Percentiles rank a stretch among this genome's conserved stretches.
Conservation (phyloP, 176 grass and related monocot genomes). For the Themeda triandra region DNA sequence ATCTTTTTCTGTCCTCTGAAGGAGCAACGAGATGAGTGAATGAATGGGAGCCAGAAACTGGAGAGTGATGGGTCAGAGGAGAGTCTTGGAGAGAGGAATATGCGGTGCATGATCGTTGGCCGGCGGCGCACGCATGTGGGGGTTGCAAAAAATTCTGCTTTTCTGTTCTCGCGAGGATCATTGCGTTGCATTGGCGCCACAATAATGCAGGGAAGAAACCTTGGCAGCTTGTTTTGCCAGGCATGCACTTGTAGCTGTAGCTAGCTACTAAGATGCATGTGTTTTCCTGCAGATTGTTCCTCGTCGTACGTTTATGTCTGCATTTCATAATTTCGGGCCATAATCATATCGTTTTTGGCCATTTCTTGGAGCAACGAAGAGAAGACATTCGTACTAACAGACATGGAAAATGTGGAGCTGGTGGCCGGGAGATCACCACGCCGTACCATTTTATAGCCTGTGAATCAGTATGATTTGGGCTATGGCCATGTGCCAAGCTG, state of each 20-base stretch:
- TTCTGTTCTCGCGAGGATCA: background rate
- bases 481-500: conserved; percentile 12
- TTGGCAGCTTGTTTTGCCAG: conserved; percentile 27
- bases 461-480: background rate
- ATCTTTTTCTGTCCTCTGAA: background rate
- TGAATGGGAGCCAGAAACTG: background rate
- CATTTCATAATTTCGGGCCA: background rate
- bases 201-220: background rate
- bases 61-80: background rate
- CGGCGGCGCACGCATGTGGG: background rate
- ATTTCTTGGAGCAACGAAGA: background rate
- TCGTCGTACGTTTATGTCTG: background rate
- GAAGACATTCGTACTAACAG: background rate
- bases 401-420: conserved; percentile 10
- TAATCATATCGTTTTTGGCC: background rate
- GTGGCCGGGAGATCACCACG: background rate
- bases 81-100: background rate
- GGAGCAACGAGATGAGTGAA: background rate
- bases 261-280: conserved; percentile 4
- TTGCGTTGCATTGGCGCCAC: background rate
- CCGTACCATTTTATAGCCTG: conserved; percentile 18
- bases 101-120: background rate
- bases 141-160: conserved; percentile 7
- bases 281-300: background rate
- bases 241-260: background rate